Conservation (phyloP, 208 protist genomes). For the Leishmania turanica region DNA sequence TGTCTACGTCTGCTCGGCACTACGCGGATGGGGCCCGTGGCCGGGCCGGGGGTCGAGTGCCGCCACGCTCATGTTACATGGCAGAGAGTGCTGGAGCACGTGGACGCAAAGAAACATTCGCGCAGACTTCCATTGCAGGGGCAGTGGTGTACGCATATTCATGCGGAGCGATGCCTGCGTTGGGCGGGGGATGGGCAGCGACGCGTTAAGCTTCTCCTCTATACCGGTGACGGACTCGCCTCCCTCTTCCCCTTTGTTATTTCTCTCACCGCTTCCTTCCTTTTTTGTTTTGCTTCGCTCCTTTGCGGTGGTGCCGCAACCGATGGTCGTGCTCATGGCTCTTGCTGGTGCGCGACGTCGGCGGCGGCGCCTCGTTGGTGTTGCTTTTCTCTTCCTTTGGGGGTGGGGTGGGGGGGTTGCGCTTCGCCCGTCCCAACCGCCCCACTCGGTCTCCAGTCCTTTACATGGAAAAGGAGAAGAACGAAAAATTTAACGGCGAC, state of each 20-base stretch:
- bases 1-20: neutral
- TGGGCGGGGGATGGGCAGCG: neutral
- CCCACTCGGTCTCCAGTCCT: neutral
- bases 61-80: neutral
- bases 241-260: neutral
- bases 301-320: neutral
- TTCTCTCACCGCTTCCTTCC: neutral
- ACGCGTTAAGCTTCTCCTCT: neutral
- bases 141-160: neutral
- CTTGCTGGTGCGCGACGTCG: neutral
- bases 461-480: neutral
- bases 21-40: neutral
- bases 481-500: neutral
- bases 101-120: neutral
- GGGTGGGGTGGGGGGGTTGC: too few relatives aligned
- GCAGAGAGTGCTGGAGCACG: neutral
- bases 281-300: neutral
- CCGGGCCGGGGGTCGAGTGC: neutral
- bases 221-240: neutral
- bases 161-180: neutral
- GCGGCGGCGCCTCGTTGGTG: neutral
- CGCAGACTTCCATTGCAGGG: neutral
- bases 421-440: neutral
- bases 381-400: neutral
- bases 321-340: neutral